phyloP scores from a whole-genome alignment of 345 rosid species.

The Turritis glabra region DNA sequence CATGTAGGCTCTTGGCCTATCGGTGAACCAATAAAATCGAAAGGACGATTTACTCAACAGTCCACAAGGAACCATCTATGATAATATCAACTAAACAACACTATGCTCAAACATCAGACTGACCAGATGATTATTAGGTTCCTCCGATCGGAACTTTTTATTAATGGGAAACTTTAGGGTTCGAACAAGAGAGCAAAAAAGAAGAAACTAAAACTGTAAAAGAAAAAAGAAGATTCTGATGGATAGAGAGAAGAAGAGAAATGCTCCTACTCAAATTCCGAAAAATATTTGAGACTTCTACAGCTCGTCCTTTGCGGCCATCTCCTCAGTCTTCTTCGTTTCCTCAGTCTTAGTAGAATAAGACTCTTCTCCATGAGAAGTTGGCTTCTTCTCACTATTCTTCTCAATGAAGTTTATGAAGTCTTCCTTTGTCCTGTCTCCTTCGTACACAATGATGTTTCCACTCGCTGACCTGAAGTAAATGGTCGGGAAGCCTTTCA shows the following conservation, averaged over 20 bases:
- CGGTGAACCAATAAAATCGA: not conserved
- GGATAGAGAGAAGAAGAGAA: not conserved
- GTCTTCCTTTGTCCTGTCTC: slow-evolving; percentile 78
- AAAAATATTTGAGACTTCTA: slow-evolving; percentile 35
- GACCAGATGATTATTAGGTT: slow-evolving; percentile 6
- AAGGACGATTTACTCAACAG: not conserved
- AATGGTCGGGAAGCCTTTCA: slow-evolving; percentile 82
- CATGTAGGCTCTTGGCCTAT: no score
- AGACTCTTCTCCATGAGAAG: slow-evolving; percentile 34
- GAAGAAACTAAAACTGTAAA: not conserved
- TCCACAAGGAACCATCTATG: not conserved
- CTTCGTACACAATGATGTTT: slow-evolving; percentile 60
- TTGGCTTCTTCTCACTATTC: slow-evolving; percentile 54
- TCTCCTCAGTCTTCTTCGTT: slow-evolving; percentile 22
- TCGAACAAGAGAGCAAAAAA: not conserved
- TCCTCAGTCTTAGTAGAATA: slow-evolving; percentile 27
- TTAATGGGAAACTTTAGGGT: not conserved
- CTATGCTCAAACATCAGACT: not conserved
- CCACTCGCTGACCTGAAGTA: slow-evolving; percentile 80
- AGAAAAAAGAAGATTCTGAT: not conserved
- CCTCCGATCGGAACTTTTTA: not conserved
- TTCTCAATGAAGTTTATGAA: slow-evolving; percentile 80
- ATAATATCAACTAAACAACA: no score
- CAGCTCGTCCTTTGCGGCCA: slow-evolving; percentile 64
- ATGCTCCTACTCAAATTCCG: slow-evolving; percentile 23